Evolutionary conservation across 1,139 yeast species (phyloP).

Genomic region (Yamadazyma sp.): DNA sequence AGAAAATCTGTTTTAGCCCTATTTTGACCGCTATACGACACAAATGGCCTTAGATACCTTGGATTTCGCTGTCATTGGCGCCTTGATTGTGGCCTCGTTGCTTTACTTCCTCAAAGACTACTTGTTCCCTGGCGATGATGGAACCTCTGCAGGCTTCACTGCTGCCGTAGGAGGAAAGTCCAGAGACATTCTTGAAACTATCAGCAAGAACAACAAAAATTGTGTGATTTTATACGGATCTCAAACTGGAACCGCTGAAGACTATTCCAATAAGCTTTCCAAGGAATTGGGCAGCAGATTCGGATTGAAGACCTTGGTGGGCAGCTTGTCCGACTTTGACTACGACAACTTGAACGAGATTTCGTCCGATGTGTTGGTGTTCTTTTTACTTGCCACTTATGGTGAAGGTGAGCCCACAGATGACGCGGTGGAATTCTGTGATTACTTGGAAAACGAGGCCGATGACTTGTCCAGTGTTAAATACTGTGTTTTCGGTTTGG

Average conservation of each 20-base stretch:
- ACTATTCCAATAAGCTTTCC: conserved; percentile 85
- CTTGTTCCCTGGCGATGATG: conserved; percentile 40
- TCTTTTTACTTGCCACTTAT: conserved; percentile 85
- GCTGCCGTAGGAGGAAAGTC: conserved; percentile 39
- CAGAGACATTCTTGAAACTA: conserved; percentile 64
- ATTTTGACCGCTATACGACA: too few species aligned
- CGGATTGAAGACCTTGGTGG: conserved; percentile 81
- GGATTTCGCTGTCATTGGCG: conserved; percentile 68
- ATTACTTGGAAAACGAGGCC: conserved; percentile 58
- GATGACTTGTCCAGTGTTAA: conserved; percentile 62
- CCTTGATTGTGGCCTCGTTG: conserved; percentile 60
- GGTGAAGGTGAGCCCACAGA: conserved; percentile 99
- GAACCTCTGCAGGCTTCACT: conserved; percentile 41
- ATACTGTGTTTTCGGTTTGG: conserved; percentile 82
- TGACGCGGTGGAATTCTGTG: conserved; percentile 74
- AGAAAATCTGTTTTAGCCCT: too few species aligned
- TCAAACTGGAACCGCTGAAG: conserved; percentile 99
- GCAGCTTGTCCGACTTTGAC: conserved; percentile 83
- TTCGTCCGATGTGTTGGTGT: conserved; percentile 52
- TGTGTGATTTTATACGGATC: conserved; percentile 88
- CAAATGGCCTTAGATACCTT: conserved; percentile 59
- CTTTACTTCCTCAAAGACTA: conserved; percentile 68
- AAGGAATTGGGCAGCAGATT: conserved; percentile 84
- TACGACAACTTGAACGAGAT: conserved; percentile 68
- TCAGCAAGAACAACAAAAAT: conserved; percentile 66